Evolutionary conservation across 23 red algal genomes (phyloP).

Genomic region (Gracilariopsis chorda): DNA sequence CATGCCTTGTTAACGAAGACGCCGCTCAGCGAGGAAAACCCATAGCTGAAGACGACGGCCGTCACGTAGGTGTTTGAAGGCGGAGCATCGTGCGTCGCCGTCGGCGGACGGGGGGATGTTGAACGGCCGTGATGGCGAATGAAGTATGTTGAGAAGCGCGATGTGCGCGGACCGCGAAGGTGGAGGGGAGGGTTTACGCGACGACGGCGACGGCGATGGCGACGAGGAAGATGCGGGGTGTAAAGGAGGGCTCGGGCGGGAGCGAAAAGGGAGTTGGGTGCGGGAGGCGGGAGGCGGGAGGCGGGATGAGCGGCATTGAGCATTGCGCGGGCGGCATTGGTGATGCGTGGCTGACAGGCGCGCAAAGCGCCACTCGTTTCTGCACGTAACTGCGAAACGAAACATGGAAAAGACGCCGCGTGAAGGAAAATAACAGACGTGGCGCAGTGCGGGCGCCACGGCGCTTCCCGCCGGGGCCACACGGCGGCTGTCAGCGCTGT

Average conservation of each 20-base stretch:
- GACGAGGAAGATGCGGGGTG: no score
- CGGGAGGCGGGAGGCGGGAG: not conserved
- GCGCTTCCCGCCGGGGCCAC: no score
- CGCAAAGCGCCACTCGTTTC: not conserved
- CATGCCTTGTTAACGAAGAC: slow-evolving; percentile 96
- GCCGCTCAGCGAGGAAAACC: slow-evolving; percentile 74
- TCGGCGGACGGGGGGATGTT: not conserved
- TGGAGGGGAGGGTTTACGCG: no score
- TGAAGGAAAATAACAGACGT: no score
- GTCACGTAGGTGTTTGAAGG: not conserved
- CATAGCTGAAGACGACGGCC: slow-evolving; percentile 41
- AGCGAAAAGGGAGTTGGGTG: not conserved
- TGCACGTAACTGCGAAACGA: no score
- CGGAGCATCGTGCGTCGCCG: not conserved
- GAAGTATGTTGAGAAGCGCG: not conserved
- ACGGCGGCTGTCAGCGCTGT: not conserved
- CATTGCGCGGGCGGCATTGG: no score
- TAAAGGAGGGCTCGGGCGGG: not conserved
- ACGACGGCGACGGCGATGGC: no score
- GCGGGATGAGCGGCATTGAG: not conserved
- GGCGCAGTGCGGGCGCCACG: no score
- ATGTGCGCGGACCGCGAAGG: not conserved
- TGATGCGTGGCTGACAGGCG: not conserved
- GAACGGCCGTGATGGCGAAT: not conserved
- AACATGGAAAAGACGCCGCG: no score